These are phyloP conservation scores for Rusavskia elegans DNA, from an alignment of 495 filamentous ascomycete species.

Conservation along the genomic window DNA sequence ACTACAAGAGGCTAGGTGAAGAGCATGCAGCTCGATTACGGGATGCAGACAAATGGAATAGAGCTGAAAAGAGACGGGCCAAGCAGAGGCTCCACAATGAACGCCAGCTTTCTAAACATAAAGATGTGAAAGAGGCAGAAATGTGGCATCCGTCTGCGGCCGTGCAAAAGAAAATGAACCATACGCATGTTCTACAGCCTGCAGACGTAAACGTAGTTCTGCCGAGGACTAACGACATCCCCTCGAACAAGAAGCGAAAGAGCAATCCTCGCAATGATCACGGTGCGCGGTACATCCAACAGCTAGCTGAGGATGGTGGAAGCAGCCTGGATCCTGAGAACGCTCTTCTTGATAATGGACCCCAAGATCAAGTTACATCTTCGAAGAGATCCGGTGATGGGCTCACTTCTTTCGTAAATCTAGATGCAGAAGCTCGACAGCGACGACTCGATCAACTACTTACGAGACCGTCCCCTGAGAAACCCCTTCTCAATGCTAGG, in stretches of 20 bases:
- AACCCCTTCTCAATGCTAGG: constrained; percentile 7
- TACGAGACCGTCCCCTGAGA: constrained; percentile 18
- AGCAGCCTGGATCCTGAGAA: not conserved
- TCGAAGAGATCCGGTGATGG: not conserved
- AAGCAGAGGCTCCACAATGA: not conserved
- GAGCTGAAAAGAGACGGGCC: not conserved
- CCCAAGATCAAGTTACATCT: not conserved
- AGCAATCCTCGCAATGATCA: not conserved
- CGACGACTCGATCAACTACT: constrained; percentile 21
- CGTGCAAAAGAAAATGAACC: not conserved
- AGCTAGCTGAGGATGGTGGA: not conserved
- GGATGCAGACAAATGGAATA: not conserved
- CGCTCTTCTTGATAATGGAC: not conserved
- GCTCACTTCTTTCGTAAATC: too few species aligned
- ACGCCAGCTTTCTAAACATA: not conserved
- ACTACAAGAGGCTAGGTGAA: not conserved
- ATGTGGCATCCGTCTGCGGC: too few species aligned
- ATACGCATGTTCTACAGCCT: constrained; percentile 3
- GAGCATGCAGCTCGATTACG: not conserved
- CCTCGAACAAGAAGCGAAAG: too few species aligned
- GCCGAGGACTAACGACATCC: not conserved
- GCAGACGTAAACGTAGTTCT: constrained; percentile 2
- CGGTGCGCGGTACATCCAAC: not conserved
- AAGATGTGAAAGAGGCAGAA: not conserved
- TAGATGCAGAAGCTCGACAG: not conserved